Evolutionary conservation across 345 rosid genomes (phyloP).

Genomic region (rapeseed (Brassica napus)): Da-Ae NC_063451.1:10478501-10479000

Average conservation of each 20-base stretch:
- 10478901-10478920: slow-evolving; percentile 75
- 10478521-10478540: not conserved
- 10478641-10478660: slow-evolving; percentile 23
- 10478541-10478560: not conserved
- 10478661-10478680: slow-evolving; percentile 12
- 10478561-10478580: not conserved
- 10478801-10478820: slow-evolving; percentile 52
- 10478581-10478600: slow-evolving; percentile 16
- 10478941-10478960: slow-evolving; percentile 92
- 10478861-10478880: slow-evolving; percentile 57
- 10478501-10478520: not conserved
- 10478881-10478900: slow-evolving; percentile 68
- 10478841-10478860: slow-evolving; percentile 45
- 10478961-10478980: slow-evolving; percentile 86
- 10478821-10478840: slow-evolving; percentile 26
- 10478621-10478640: slow-evolving; percentile 27
- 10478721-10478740: slow-evolving; percentile 12
- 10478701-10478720: not conserved
- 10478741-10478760: slow-evolving; percentile 49
- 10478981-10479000: slow-evolving; percentile 15
- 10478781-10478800: slow-evolving; percentile 62
- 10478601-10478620: slow-evolving; percentile 46
- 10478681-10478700: slow-evolving; percentile 27
- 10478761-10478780: slow-evolving; percentile 57
- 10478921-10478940: slow-evolving; percentile 95